These are phyloP conservation scores for Aschersonia sp. DNA, from an alignment of 2,329 filamentous ascomycete species.

Conservation along the genomic window DNA sequence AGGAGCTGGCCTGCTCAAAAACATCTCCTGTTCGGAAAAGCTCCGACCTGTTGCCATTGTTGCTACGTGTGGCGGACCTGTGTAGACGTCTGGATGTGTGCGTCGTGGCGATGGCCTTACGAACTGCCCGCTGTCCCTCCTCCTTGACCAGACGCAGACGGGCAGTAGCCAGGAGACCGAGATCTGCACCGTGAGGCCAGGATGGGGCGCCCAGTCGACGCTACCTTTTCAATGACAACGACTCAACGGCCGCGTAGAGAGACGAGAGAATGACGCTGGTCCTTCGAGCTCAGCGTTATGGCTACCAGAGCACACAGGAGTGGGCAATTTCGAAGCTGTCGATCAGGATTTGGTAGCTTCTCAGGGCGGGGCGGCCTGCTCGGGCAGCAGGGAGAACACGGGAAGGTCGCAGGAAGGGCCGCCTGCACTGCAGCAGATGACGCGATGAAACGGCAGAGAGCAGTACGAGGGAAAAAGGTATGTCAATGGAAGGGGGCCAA, in stretches of 20 bases:
- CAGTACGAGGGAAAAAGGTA: background rate
- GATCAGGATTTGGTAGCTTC: background rate
- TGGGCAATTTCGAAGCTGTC: background rate
- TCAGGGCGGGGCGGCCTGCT: background rate
- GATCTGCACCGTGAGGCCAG: too few relatives aligned
- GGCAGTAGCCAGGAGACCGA: too few relatives aligned
- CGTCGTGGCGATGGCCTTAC: slow-evolving; percentile 1
- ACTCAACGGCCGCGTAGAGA: too few relatives aligned
- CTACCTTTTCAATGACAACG: too few relatives aligned
- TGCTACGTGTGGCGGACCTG: slow-evolving; percentile 2
- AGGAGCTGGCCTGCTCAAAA: slow-evolving; percentile 47
- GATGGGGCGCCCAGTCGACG: too few relatives aligned
- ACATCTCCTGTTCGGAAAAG: slow-evolving; percentile 69
- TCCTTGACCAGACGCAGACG: background rate
- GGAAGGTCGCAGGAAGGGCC: slow-evolving; percentile 9
- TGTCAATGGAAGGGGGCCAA: too few relatives aligned
- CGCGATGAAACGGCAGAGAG: background rate
- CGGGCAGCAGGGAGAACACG: background rate
- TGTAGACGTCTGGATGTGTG: background rate
- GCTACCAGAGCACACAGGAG: background rate
- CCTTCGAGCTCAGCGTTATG: too few relatives aligned
- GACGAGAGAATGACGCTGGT: too few relatives aligned
- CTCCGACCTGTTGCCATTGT: slow-evolving; percentile 44
- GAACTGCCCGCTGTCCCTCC: background rate
- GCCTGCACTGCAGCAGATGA: slow-evolving; percentile 3